These are phyloP conservation scores for Paxillus rubicundulus DNA, from an alignment of 768 basidiomycete species.

Conservation along the genomic window DNA sequence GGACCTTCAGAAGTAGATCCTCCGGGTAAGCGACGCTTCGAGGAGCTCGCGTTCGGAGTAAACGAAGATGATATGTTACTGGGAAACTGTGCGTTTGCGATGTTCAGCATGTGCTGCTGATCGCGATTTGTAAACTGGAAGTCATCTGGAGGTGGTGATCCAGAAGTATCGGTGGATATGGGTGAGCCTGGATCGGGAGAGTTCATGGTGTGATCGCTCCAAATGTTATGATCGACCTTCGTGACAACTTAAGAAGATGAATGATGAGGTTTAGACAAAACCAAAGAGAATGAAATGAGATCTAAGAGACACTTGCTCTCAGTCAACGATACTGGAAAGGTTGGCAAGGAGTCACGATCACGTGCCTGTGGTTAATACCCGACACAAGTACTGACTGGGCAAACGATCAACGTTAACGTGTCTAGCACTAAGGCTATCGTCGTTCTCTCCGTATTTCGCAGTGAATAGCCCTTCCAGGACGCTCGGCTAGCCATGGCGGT, in stretches of 20 bases:
- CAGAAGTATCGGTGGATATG: constrained; percentile 37
- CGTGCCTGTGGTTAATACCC: constrained; percentile 12
- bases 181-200: constrained; percentile 38
- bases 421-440: too few relatives aligned
- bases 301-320: too few relatives aligned
- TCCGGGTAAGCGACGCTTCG: constrained; percentile 52
- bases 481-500: constrained; percentile 12
- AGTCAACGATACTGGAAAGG: too few relatives aligned
- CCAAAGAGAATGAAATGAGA: too few relatives aligned
- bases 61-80: constrained; percentile 20
- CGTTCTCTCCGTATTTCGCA: too few relatives aligned
- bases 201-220: constrained; percentile 26
- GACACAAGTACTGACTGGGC: too few relatives aligned
- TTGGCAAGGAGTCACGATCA: constrained; percentile 1
- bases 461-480: not conserved
- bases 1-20: constrained; percentile 43
- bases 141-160: constrained; percentile 36
- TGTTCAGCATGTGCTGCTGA: constrained; percentile 23
- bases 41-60: constrained; percentile 28
- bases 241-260: not conserved
- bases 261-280: not conserved
- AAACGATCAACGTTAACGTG: too few relatives aligned
- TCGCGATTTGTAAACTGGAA: constrained; percentile 31
- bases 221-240: not conserved
- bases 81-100: constrained; percentile 20